These are phyloP conservation scores for Colletotrichum noveboracense DNA, from an alignment of 2,329 filamentous ascomycete genomes.

Conservation along the genomic window DNA sequence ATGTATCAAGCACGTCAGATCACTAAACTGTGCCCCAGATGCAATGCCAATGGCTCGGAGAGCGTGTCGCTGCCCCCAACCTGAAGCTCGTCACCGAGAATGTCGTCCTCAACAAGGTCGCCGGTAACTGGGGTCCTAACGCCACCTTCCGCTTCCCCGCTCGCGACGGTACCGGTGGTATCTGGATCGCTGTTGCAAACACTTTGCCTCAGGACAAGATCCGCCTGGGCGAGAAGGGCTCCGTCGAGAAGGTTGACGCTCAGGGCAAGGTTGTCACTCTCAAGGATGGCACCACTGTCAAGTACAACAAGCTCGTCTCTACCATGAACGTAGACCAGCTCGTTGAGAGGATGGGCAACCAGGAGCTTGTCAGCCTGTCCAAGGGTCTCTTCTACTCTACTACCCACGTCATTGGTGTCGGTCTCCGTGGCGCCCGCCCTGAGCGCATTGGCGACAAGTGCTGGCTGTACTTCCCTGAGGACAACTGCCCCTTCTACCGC, in stretches of 20 bases:
- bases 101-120: constrained; percentile 93
- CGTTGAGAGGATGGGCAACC: constrained; percentile 84
- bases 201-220: constrained; percentile 93
- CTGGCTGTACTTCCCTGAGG: constrained; percentile 99
- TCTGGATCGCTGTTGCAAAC: constrained; percentile 97
- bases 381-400: constrained; percentile 96
- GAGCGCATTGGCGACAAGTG: constrained; percentile 99
- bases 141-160: constrained; percentile 98
- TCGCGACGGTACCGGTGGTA: constrained; percentile 92
- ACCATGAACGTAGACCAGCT: constrained; percentile 96
- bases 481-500: constrained; percentile 98
- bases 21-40: constrained; percentile 65
- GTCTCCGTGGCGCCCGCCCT: constrained; percentile 87
- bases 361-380: constrained; percentile 81
- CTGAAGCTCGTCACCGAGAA: constrained; percentile 94
- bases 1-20: not conserved
- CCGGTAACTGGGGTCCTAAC: constrained; percentile 97
- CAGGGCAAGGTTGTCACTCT: constrained; percentile 83
- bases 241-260: constrained; percentile 87
- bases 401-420: constrained; percentile 96
- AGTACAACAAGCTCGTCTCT: constrained; percentile 90
- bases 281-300: constrained; percentile 84
- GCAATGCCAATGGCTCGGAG: constrained; percentile 98
- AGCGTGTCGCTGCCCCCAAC: constrained; percentile 96
- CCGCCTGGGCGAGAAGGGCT: constrained; percentile 83